phyloP scores from a whole-genome alignment of 139 green algal species.

The Medakamo hakoo region DNA sequence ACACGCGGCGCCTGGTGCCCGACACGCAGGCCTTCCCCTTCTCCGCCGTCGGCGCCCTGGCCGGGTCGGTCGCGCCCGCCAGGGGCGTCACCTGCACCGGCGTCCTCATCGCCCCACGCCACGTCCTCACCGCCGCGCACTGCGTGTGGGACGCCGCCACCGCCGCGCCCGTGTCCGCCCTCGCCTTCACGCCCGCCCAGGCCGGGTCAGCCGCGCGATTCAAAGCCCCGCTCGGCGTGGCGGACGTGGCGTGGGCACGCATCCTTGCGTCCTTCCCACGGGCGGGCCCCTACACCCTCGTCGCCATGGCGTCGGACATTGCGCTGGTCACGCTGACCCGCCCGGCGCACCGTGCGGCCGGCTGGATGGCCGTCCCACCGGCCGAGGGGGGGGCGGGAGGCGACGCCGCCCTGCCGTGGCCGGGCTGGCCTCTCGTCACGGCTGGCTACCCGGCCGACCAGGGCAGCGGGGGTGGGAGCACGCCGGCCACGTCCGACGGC shows the following conservation, averaged over 20 bases:
- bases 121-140: constrained; percentile 7
- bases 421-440: too few relatives aligned
- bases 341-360: neutral
- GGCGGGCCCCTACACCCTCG: neutral
- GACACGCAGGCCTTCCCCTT: neutral
- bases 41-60: neutral
- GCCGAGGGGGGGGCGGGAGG: too few relatives aligned
- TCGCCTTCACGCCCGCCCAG: too few relatives aligned
- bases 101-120: neutral
- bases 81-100: constrained; percentile 1
- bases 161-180: too few relatives aligned
- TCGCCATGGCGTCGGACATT: neutral
- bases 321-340: neutral
- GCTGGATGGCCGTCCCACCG: neutral
- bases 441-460: neutral
- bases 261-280: neutral
- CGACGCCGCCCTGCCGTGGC: too few relatives aligned
- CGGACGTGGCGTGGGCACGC: too few relatives aligned
- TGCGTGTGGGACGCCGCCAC: constrained; percentile 5
- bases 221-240: too few relatives aligned
- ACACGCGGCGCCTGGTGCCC: neutral
- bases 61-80: neutral
- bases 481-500: neutral
- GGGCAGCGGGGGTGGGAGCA: too few relatives aligned
- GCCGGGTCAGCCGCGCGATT: too few relatives aligned